Base-by-base conservation (phyloP, 2,329 filamentous ascomycete genomes). In the Aspergillus sp. region DNA sequence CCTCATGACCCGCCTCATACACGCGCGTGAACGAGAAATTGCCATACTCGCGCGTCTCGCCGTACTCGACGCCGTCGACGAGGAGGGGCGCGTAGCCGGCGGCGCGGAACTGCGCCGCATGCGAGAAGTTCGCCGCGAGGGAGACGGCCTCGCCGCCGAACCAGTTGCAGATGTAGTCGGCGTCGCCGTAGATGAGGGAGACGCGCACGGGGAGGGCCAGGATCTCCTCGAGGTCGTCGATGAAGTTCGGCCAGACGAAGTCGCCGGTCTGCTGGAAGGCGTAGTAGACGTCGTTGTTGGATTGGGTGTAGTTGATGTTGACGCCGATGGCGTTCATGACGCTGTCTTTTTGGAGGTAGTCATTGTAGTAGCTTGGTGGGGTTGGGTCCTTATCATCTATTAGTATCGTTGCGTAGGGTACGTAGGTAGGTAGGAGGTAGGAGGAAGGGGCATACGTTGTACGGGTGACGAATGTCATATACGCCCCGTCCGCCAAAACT, bases 101-200 rank as follows among this genome's bases (percentile, higher is more conserved):
- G 0, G 74, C 68, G 1, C 78, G 73, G 66, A 93, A 94, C 21
- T 79, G 71, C 44, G 78, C 71, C 10, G 78, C 74, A 38, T 84
- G 78, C 1, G 68, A 62, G 56, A 75, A 75, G 40, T 78, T 70
- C 0, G 91, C 74, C 5, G 79, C 78, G 3, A 90, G 76, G 2
- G 86, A 88, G 40, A 89, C 78, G 1, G 86, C 85, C 70, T 94
- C 81, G 32, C 88, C 89, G n/a, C 90, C 89, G 58, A 87, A 70
- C 72, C 71, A 83, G 61, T 83, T 83, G 68, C 79, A 81, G 54
- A 77, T 76, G 68, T 76, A 80, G 65, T 77, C 81, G 29, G 80
- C 78, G 58, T 86, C 83, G 11, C 83, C 83, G 66, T 93, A 89
- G 50, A 91, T 80, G 54, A 94, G 73, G 5, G 87, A 86, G 14